Evolutionary conservation across 257 asterid genomes (phyloP).

Genomic region (Coffea eugenioides): DNA sequence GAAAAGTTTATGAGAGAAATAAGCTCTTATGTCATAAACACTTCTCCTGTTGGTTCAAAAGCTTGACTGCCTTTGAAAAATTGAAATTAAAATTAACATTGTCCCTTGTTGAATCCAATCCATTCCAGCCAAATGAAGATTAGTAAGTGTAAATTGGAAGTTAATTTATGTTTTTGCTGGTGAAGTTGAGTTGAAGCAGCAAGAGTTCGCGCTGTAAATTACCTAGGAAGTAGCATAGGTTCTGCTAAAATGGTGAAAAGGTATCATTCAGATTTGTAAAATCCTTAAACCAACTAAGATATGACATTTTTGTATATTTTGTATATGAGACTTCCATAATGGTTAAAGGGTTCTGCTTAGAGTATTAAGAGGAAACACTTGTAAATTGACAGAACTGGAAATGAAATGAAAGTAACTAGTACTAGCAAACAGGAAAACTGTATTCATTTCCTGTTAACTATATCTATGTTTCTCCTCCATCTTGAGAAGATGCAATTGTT

Average conservation of each 20-base stretch:
- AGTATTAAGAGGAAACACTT: background rate
- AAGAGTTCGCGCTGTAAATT: no score
- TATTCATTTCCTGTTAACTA: background rate
- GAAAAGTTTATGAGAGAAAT: no score
- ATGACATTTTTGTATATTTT: background rate
- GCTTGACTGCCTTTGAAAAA: no score
- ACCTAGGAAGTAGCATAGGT: background rate
- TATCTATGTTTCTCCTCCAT: conserved; percentile 17
- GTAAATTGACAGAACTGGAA: background rate
- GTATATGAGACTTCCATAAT: background rate
- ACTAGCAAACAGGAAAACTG: background rate
- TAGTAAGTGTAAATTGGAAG: background rate
- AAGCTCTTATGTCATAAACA: background rate
- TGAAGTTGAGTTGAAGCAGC: background rate
- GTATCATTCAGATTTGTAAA: background rate
- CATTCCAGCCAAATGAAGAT: no score
- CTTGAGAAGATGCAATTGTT: conserved; percentile 29
- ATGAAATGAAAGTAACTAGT: background rate
- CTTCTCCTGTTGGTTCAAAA: background rate
- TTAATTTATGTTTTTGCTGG: background rate
- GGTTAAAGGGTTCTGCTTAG: background rate
- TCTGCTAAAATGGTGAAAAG: background rate
- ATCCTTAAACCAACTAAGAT: background rate
- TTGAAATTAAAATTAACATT: no score
- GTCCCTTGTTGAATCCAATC: background rate